phyloP scores from a whole-genome alignment of 495 filamentous ascomycete species.

The Talaromyces thailandensis region DNA sequence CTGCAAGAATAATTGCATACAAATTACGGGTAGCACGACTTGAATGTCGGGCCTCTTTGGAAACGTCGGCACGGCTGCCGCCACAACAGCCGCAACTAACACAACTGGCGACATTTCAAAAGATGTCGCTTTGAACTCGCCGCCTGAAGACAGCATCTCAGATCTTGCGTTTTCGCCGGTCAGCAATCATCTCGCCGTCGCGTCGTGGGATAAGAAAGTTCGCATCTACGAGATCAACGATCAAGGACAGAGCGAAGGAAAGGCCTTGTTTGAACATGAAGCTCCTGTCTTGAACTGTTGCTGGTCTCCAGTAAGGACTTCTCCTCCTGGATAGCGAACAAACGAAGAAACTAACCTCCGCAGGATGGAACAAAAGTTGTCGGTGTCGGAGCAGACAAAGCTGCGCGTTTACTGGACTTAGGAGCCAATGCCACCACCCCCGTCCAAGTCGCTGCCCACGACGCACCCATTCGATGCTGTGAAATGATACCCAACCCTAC shows the following conservation, averaged over 20 bases:
- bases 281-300: constrained; percentile 68
- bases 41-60: constrained; percentile 52
- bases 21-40: background rate
- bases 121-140: constrained; percentile 67
- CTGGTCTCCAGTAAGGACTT: constrained; percentile 70
- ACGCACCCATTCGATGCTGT: constrained; percentile 67
- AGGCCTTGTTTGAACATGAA: constrained; percentile 69
- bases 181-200: constrained; percentile 69
- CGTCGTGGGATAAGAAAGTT: constrained; percentile 91
- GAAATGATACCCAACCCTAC: constrained; percentile 58
- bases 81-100: constrained; percentile 44
- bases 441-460: constrained; percentile 66
- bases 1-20: background rate
- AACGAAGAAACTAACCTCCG: background rate
- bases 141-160: constrained; percentile 80
- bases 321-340: constrained; percentile 1
- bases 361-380: constrained; percentile 69
- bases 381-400: constrained; percentile 78
- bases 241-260: constrained; percentile 62
- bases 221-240: constrained; percentile 81
- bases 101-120: constrained; percentile 86
- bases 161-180: constrained; percentile 74
- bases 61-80: constrained; percentile 28
- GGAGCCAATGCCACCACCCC: constrained; percentile 40
- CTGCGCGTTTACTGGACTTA: constrained; percentile 70